Evolutionary conservation across 1,284 basidiomycete genomes (phyloP).

Genomic region (Marasmius sp.): DNA sequence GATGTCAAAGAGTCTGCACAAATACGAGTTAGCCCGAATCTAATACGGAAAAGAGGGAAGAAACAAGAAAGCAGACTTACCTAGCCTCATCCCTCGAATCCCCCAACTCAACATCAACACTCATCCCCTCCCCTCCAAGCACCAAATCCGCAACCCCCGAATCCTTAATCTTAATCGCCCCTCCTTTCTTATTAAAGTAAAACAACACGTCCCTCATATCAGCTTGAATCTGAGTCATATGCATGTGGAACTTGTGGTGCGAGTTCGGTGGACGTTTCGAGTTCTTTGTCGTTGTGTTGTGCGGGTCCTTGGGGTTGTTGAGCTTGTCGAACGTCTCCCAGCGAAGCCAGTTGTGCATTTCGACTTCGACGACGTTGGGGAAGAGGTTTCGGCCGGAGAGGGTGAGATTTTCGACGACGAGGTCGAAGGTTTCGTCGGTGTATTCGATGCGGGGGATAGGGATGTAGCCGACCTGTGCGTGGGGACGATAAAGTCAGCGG

Average conservation of each 20-base stretch:
- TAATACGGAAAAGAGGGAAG: constrained; percentile 5
- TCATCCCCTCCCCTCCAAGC: constrained; percentile 79
- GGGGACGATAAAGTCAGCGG: too few relatives aligned
- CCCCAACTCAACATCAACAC: constrained; percentile 31
- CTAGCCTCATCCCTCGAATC: not conserved
- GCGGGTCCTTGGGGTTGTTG: too few relatives aligned
- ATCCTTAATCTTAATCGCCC: constrained; percentile 82
- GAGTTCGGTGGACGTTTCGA: constrained; percentile 47
- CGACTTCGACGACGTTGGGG: constrained; percentile 79
- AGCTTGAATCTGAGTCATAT: constrained; percentile 87
- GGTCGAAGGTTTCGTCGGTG: constrained; percentile 81
- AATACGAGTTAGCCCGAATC: too few relatives aligned
- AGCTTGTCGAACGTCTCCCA: constrained; percentile 72
- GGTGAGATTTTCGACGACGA: constrained; percentile 91
- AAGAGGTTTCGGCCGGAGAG: constrained; percentile 83
- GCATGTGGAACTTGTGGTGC: constrained; percentile 71
- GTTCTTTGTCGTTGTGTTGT: too few relatives aligned
- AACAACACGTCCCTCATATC: constrained; percentile 93
- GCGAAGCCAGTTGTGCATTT: constrained; percentile 83
- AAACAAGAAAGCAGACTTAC: not conserved
- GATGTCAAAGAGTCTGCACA: constrained; percentile 83
- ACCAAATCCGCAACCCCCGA: constrained; percentile 92
- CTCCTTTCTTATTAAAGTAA: constrained; percentile 80
- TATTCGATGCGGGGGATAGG: constrained; percentile 93
- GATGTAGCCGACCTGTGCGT: constrained; percentile 85